Percentiles rank a stretch among this genome's conserved stretches.
Evolutionary conservation across 2,329 filamentous ascomycete genomes (phyloP).

Genomic region (Xylaria sp.): DNA sequence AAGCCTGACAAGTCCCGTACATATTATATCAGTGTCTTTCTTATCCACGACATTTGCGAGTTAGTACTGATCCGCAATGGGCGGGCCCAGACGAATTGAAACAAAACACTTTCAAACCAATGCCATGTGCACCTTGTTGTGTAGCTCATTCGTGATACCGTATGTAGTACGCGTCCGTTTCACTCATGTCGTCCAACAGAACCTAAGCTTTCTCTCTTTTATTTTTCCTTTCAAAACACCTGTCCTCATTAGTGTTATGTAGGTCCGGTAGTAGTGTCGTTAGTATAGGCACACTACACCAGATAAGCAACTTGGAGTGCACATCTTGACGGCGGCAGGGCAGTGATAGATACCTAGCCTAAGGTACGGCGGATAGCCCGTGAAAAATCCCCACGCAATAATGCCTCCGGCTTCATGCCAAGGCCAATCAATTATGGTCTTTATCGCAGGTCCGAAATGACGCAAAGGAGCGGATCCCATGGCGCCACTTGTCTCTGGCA

Average conservation of each 20-base stretch:
- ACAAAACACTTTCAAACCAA: not conserved
- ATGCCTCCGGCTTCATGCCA: conserved; percentile 9
- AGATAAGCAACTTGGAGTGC: too few relatives aligned
- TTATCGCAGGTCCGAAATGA: conserved; percentile 33
- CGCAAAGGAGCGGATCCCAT: conserved; percentile 30
- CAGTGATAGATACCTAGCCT: not conserved
- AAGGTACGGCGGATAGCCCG: not conserved
- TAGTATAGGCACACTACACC: not conserved
- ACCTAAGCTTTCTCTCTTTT: not conserved
- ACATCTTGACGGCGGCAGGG: not conserved
- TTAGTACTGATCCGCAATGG: not conserved
- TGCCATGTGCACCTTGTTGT: conserved; percentile 1
- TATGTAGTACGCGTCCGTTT: not conserved
- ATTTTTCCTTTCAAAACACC: too few relatives aligned
- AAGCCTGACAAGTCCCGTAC: conserved; percentile 6
- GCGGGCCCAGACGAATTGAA: conserved; percentile 1
- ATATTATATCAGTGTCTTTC: too few relatives aligned
- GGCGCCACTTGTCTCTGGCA: conserved; percentile 26
- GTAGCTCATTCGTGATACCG: too few relatives aligned
- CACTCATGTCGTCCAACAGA: not conserved
- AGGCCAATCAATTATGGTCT: conserved; percentile 26
- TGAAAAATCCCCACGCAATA: not conserved
- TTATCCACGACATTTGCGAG: not conserved
- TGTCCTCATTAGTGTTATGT: not conserved
- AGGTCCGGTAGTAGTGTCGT: not conserved